Percentiles rank a stretch among this genome's conserved stretches.
Conservation (phyloP, 1,139 yeast genomes). For the Hemisphaericaspora xylofermentans region DNA sequence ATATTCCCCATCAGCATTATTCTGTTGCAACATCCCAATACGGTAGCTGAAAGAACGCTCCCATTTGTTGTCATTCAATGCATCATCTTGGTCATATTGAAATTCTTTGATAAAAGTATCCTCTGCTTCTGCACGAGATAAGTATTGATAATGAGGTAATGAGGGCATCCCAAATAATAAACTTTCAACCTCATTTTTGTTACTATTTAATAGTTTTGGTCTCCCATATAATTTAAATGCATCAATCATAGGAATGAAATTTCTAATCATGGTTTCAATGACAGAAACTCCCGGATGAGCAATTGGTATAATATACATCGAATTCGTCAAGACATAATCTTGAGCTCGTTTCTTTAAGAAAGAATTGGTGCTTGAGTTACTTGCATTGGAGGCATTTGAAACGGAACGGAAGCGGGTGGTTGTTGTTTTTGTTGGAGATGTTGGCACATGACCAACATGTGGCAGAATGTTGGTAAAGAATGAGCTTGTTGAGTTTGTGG, state of each 20-base stretch:
- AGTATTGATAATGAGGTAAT: constrained; percentile 52
- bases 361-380: background rate
- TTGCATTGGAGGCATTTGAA: constrained; percentile 10
- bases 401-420: constrained; percentile 11
- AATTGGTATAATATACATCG: constrained; percentile 51
- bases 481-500: constrained; percentile 25
- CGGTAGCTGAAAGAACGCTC: constrained; percentile 7
- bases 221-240: constrained; percentile 56
- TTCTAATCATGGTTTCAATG: constrained; percentile 57
- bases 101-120: constrained; percentile 26
- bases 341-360: constrained; percentile 27
- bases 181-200: constrained; percentile 44
- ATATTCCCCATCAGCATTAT: constrained; percentile 12
- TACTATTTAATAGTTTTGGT: constrained; percentile 49
- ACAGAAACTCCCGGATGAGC: constrained; percentile 56
- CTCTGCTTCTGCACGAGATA: constrained; percentile 40
- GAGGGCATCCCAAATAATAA: constrained; percentile 57
- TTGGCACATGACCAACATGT: background rate
- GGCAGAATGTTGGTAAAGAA: constrained; percentile 28
- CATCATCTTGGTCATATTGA: background rate
- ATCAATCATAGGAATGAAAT: constrained; percentile 53
- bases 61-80: constrained; percentile 18
- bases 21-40: constrained; percentile 17
- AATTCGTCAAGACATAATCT: constrained; percentile 36
- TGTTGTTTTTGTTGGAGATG: constrained; percentile 10